Percentiles rank a stretch among this genome's conserved stretches.
Evolutionary conservation across 2,329 filamentous ascomycete species (phyloP).

Genomic region (Didymella arachidicola): DNA sequence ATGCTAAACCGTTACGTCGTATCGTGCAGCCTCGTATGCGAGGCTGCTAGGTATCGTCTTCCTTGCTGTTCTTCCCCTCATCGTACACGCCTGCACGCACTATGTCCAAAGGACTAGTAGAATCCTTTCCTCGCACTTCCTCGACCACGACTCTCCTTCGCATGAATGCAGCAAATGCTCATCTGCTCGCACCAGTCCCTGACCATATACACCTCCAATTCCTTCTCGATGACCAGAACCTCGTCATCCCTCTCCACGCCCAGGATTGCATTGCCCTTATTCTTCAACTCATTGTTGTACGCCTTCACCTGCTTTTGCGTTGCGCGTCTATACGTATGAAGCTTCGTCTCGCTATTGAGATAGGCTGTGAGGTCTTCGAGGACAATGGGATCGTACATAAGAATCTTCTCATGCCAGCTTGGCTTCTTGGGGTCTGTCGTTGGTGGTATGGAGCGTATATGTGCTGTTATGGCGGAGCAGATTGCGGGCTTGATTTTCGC

Average conservation of each 20-base stretch:
- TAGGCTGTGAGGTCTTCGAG: conserved; percentile 85
- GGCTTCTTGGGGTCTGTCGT: conserved; percentile 52
- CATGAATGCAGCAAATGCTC: conserved; percentile 84
- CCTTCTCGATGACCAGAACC: conserved; percentile 38
- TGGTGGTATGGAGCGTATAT: conserved; percentile 56
- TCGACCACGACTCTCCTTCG: conserved; percentile 53
- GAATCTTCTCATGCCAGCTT: conserved; percentile 90
- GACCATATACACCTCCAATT: conserved; percentile 62
- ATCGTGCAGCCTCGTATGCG: neutral
- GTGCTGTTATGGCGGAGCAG: conserved; percentile 58
- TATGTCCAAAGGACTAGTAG: conserved; percentile 22
- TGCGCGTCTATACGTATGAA: conserved; percentile 36
- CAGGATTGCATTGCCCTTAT: conserved; percentile 22
- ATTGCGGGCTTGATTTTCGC: conserved; percentile 47
- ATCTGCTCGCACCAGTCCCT: conserved; percentile 90
- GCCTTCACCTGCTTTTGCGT: conserved; percentile 43
- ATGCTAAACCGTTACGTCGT: conserved; percentile 6
- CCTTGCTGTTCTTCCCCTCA: neutral
- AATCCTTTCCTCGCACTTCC: conserved; percentile 32
- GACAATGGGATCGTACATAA: conserved; percentile 90
- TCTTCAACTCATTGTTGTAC: conserved; percentile 37
- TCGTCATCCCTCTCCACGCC: conserved; percentile 24
- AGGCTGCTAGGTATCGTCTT: conserved; percentile 13
- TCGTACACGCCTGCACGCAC: neutral
- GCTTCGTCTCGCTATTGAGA: conserved; percentile 66